Evolutionary conservation across 371 early-diverging fungal genomes (phyloP), one percentile per base, ranked within the genome.

Genomic region (Funneliformis caledonium): DNA sequence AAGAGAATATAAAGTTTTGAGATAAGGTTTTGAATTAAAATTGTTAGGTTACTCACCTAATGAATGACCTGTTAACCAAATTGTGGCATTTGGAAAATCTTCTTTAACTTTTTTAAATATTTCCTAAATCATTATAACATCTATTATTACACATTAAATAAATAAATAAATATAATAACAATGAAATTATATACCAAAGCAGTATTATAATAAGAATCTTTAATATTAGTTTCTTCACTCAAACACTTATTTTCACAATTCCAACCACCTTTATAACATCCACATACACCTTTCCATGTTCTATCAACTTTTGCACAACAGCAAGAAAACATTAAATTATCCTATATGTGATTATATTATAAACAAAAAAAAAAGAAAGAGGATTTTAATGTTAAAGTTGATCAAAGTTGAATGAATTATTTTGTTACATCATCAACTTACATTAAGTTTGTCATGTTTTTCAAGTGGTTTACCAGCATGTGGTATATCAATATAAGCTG

Each of bases 251-350:
- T 83, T 70, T 93, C 89, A 83, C 97, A 96, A 60, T 85, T 82
- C 22, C 43, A n/a, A 2, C 86, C 85, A 0, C 87, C 88, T 31
- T 84, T 84, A 84, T 89, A 92, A 84, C 98, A 98, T 80, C 92
- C 91, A 85, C 98, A 98, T 3, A 97, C 94, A 0, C 94, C 86
- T 10, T 83, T 84, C 98, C 98, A 97, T 9, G 90, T 88, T 64
- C 90, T 85, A 82, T 94, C 96, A 7, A 95, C 94, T 74, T 93
- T 91, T 87, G 98, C 98, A 87, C 99, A 99, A 48, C 76, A 76
- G 86, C 99, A 99, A 4, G 97, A 96, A 84, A 98, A 99, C 81
- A 99, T 87, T 78, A 95, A 86, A 85, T 98, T 98, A 84, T 97
- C 97, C 92, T 92, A 85, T 26, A 4, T 45, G 42, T 19, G 14